These are phyloP conservation scores for Rhodomyrtus psidioides DNA, from an alignment of 441 rosid genomes.

Conservation along the genomic window DNA sequence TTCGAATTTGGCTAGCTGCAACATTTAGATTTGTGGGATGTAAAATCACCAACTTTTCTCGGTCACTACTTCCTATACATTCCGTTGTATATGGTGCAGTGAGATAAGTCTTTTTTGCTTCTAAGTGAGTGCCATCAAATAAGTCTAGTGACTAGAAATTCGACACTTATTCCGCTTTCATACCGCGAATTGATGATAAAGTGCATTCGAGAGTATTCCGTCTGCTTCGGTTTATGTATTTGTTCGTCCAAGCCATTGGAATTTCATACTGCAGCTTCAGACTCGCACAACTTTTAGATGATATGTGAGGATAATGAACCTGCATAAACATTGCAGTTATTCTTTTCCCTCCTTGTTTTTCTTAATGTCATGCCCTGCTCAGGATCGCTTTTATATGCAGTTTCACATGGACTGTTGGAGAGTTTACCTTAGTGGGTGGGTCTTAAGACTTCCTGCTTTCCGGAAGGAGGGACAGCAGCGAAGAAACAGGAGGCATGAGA, in stretches of 20 bases:
- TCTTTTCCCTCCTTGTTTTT: background rate
- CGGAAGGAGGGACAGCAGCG: background rate
- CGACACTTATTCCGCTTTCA: background rate
- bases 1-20: too few species aligned
- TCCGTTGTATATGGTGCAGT: too few species aligned
- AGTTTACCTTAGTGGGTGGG: background rate
- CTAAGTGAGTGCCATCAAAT: background rate
- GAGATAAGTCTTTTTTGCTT: background rate
- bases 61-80: too few species aligned
- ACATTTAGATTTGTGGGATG: too few species aligned
- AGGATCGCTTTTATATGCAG: background rate
- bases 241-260: background rate
- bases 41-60: too few species aligned
- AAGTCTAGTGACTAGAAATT: background rate
- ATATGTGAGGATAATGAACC: background rate
- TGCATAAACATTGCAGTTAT: background rate
- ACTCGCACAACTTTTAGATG: background rate
- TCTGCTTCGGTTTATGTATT: background rate
- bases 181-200: background rate
- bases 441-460: background rate
- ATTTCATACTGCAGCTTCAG: background rate
- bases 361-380: background rate
- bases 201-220: background rate
- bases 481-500: background rate
- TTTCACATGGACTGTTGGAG: background rate